phyloP scores from a whole-genome alignment of 1,284 basidiomycete genomes.

The Malassezia obtusa region DNA sequence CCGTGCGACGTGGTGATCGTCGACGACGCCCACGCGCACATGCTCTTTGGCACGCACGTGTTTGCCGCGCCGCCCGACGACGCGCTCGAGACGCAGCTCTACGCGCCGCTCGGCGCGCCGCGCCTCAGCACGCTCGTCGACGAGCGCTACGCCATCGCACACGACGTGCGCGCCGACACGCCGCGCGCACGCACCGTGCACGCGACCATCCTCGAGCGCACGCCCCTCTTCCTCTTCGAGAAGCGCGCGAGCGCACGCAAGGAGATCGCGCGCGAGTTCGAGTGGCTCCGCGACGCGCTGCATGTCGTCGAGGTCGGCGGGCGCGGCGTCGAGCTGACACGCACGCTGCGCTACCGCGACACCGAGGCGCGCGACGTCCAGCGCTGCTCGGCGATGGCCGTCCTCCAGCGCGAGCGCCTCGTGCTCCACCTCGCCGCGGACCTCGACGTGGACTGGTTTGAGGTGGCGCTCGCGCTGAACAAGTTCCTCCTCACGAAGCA shows the following conservation, averaged over 20 bases:
- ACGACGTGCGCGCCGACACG: conserved; percentile 42
- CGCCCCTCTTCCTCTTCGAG: conserved; percentile 85
- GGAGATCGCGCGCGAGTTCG: conserved; percentile 58
- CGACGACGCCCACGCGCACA: conserved; percentile 46
- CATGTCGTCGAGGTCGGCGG: conserved; percentile 42
- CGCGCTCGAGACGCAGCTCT: conserved; percentile 56
- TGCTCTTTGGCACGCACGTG: conserved; percentile 42
- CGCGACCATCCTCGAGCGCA: conserved; percentile 64
- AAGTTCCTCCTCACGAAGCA: conserved; percentile 40
- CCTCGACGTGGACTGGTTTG: conserved; percentile 76
- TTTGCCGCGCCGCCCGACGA: conserved; percentile 86
- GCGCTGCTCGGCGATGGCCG: conserved; percentile 36
- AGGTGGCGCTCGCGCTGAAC: conserved; percentile 50
- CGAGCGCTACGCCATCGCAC: conserved; percentile 61
- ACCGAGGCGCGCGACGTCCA: conserved; percentile 32
- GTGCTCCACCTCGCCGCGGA: conserved; percentile 66
- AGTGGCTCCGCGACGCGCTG: conserved; percentile 66
- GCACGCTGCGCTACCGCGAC: conserved; percentile 29
- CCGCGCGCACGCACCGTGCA: conserved; percentile 31
- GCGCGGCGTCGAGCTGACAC: conserved; percentile 33
- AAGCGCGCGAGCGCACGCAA: conserved; percentile 59
- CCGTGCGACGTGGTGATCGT: conserved; percentile 45
- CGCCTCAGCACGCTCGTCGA: conserved; percentile 63
- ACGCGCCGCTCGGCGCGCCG: conserved; percentile 54
- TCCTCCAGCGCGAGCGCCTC: conserved; percentile 54